Evolutionary conservation across 441 rosid species (phyloP), one percentile per base, ranked within the genome.

Genomic region (Oxalis stricta): DNA sequence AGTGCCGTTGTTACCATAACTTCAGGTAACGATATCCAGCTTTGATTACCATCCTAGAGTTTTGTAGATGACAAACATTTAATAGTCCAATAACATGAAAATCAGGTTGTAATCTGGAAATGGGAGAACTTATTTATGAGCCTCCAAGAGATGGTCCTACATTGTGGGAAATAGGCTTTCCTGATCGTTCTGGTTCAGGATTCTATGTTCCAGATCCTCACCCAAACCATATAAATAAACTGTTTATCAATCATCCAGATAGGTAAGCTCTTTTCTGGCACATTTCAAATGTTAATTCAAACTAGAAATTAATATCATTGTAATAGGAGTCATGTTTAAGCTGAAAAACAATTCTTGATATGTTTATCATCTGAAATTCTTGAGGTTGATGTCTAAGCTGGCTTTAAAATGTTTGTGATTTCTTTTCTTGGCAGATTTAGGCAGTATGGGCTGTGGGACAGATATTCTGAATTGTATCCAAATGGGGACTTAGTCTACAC

Each of bases 371-470:
- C 19, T 6, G 10, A 28, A 14, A 49, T 38, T 9, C 39, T 14
- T 18, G n/a, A 14, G 1, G 30, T 38, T 7, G 38, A 38, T 38
- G 10, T 11, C 14, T 14, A 31, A 32, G 17, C 20, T 22, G 15
- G 18, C 15, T 3, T 3, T 34, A 11, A 10, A 5, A 10, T 13
- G 20, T 11, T 31, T 44, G 9, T 36, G 11, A 36, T 33, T 36
- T 53, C 29, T 42, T 37, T 15, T 23, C 53, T 33, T 42, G 56
- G 48, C 72, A 84, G 95, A 58, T 82, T 69, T 60, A 73, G 93
- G 73, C 95, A 85, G 61, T 85, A 85, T 32, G 95, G 95, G 10
- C 53, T 82, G 45, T 85, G 94, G 96, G 69, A 60, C 20, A 68
- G 84, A 63, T 82, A 85, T 49, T 33, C 84, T 3, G 83, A 82